Evolutionary conservation across 2,329 filamentous ascomycete genomes (phyloP), one percentile per base, ranked within the genome.

Genomic region (Cephalotrichum gorgonifer): DNA sequence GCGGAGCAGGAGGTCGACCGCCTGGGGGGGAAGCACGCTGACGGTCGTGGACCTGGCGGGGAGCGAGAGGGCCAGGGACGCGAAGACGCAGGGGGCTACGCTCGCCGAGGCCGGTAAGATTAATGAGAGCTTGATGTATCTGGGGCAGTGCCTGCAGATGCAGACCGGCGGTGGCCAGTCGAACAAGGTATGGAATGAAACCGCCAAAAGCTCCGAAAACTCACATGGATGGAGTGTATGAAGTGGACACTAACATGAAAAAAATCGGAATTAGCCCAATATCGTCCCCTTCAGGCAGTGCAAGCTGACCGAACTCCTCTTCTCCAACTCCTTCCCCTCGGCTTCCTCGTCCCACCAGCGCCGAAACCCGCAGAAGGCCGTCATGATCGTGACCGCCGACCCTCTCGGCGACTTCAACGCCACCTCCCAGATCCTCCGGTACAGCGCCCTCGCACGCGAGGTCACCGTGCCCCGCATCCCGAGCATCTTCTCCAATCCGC

Each of bases 311-410:
- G 87, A 93, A 62, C 73, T 93, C 6, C 72, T 93, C 9, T 91
- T 93, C 63, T 88, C 86, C n/a, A 91, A 91, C 62, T 95, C 79
- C 20, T 97, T 84, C 70, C 89, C 76, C 53, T 86, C 84, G 0
- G 62, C 75, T 0, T 60, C 73, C 47, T 69, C 75, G 2, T 57
- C 65, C 15, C 61, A 69, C 48, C 52, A 62, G 2, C 52, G 72
- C 55, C 79, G 83, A 15, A 79, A 81, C 54, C 86, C 88, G 0
- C 93, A 97, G 62, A 90, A 86, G 59, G 90, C 85, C 1, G 81
- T 95, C 58, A 97, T 98, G 90, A 86, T 98, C 50, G 91, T 97
- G 15, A 95, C 91, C 0, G 93, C 91, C 3, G 91, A 98, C 59
- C 88, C 93, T 0, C 68, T 86, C 12, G 91, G 93, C 33, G 93